Evolutionary conservation across 2,329 filamentous ascomycete species (phyloP).

Genomic region (Beauveria pseudobassiana): DNA sequence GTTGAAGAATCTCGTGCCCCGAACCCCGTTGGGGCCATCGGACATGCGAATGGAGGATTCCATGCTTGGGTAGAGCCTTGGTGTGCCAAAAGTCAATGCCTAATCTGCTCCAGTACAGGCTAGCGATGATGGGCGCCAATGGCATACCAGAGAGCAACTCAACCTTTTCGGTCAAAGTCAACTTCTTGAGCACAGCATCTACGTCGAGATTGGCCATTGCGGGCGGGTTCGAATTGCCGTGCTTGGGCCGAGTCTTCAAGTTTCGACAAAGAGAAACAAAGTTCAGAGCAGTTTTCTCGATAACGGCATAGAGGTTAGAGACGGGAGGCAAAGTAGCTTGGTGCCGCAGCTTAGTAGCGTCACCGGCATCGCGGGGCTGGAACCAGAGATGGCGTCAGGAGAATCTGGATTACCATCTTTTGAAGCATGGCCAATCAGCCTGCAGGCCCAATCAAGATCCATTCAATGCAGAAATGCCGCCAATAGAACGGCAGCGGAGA

Average conservation of each 20-base stretch:
- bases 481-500: not conserved
- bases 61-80: slow-evolving; percentile 49
- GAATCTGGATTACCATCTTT: not conserved
- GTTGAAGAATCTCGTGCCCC: slow-evolving; percentile 62
- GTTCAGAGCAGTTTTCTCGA: not conserved
- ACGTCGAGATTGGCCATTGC: slow-evolving; percentile 46
- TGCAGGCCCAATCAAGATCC: not conserved
- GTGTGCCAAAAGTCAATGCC: slow-evolving; percentile 67
- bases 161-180: slow-evolving; percentile 44
- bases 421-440: not conserved
- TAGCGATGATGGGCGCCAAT: not conserved
- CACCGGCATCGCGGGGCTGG: not conserved
- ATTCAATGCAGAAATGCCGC: not conserved
- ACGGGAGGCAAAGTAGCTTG: not conserved
- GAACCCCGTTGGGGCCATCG: slow-evolving; percentile 63
- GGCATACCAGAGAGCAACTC: slow-evolving; percentile 42
- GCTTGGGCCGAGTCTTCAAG: not conserved
- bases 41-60: slow-evolving; percentile 55
- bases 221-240: not conserved
- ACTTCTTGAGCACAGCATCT: slow-evolving; percentile 46
- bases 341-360: slow-evolving; percentile 4
- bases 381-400: not conserved
- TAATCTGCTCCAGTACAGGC: slow-evolving; percentile 16
- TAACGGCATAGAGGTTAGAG: no score
- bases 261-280: not conserved